Evolutionary conservation across 768 basidiomycete genomes (phyloP), one percentile per base, ranked within the genome.

Genomic region (Favolaschia claudopus): DNA sequence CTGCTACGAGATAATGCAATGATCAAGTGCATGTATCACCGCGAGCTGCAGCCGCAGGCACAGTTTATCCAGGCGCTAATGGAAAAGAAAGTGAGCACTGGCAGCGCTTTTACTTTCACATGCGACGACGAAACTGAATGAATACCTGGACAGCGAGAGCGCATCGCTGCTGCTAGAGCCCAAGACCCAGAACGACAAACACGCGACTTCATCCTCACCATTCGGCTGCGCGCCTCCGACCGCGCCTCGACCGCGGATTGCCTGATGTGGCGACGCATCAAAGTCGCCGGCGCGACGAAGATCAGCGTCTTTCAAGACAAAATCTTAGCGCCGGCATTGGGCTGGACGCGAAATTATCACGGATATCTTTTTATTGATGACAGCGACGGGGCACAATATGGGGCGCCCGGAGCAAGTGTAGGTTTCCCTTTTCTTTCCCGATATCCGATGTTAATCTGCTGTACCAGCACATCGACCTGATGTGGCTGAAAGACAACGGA

Each of bases 261-360:
- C 5, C 17, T 58, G 17, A 58, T 52, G 49, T 73, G 70, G 74
- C 69, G 73, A 17, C 59, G 69, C 29, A 69, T 76, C 60, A 69
- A 69, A 14, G 70, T 76, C 28, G 72, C 72, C 12, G 74, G 72
- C 33, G 76, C 74, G 3, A 73, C 72, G 20, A 71, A 70, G 31
- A 55, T 77, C 32, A 69, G 69, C 27, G 68, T 68, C 1, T 70
- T 76, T 45, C 74, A 76, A 49, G 74, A 75, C 62, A 77, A 76
- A 51, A 71, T 67, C 29, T 39, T 76, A 7, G 66, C 70, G 1
- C 76, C 76, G 6, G 65, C 73, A 17, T 68, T 77, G 69, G 74
- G 74, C 29, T 76, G 73, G 75, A 52, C 50, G 15, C 36, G 57
- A 34, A 58, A 58, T 46, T 58, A 51, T 28, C 57, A 58, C 22